Conservation (phyloP, 2,329 filamentous ascomycete genomes). For the Phaeosphaeriaceae sp. region DNA sequence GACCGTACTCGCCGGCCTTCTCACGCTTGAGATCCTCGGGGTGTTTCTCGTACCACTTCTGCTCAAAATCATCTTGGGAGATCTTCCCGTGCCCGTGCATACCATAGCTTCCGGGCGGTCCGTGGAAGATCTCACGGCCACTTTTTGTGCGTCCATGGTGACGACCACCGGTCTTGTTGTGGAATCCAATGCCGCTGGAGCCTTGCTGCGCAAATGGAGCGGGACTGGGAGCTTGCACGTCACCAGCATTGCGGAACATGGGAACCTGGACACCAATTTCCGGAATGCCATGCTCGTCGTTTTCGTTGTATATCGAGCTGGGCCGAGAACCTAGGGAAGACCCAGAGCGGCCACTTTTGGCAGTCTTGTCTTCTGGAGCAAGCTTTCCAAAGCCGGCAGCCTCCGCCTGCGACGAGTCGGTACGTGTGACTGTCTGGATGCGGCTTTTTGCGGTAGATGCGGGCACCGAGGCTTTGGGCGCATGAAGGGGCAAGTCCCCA, state of each 20-base stretch:
- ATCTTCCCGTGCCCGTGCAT: constrained; percentile 85
- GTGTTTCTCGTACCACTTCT: constrained; percentile 91
- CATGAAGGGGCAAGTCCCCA: constrained; percentile 84
- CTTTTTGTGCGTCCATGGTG: constrained; percentile 72
- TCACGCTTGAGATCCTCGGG: constrained; percentile 79
- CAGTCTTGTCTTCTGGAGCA: constrained; percentile 39
- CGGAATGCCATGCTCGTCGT: constrained; percentile 85
- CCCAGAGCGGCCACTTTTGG: constrained; percentile 37
- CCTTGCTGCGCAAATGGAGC: constrained; percentile 59
- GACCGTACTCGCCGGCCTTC: constrained; percentile 71
- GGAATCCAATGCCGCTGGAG: constrained; percentile 58
- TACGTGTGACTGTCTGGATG: constrained; percentile 84
- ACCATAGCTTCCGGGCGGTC: constrained; percentile 89
- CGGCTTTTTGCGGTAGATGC: constrained; percentile 81
- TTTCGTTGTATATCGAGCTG: constrained; percentile 62
- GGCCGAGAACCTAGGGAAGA: constrained; percentile 56
- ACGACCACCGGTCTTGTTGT: constrained; percentile 62
- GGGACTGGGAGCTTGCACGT: constrained; percentile 94
- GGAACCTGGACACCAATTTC: constrained; percentile 92
- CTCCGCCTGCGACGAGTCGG: constrained; percentile 86
- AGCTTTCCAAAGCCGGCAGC: constrained; percentile 80
- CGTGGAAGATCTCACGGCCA: constrained; percentile 70
- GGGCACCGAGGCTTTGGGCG: constrained; percentile 86
- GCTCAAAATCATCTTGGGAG: constrained; percentile 82
- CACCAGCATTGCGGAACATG: constrained; percentile 90